Base-by-base conservation (phyloP, 23 red algal genomes). In the Porphyridium purpureum region DNA sequence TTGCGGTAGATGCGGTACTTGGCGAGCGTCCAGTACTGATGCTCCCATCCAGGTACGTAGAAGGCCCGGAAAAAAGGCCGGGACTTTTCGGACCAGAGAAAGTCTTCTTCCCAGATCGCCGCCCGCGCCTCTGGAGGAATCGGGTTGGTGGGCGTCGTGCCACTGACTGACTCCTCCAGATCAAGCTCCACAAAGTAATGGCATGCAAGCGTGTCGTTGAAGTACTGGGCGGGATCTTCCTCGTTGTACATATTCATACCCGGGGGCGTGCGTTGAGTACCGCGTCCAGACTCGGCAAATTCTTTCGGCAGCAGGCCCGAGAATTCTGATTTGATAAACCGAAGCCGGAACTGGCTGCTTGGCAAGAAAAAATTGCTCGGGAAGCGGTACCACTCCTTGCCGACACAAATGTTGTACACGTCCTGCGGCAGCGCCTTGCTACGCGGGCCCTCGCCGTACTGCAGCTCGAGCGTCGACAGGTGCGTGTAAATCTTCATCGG, bases 381-480 rank as follows among this genome's bases (percentile, higher is more conserved):
- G 63, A 84, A 94, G 11, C 77, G 69, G 54, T 94, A 78, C 88
- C 88, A 94, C 46, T 94, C 70, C 7, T 72, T 66, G 2, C 72
- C 88, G 2, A 94, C 62, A 32, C 88, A 94, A 7, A 94, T 26
- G 62, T 82, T 79, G 11, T 11, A 50, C 44, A 41, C 26, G 29
- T n/a, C n/a, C n/a, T n/a, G n/a, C n/a, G n/a, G n/a, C n/a, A n/a
- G n/a, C n/a, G n/a, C n/a, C n/a, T n/a, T n/a, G n/a, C n/a, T n/a
- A n/a, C n/a, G 27, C 9, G 8, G 35, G 4, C 27, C 7, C 29
- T 33, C 31, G 31, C 14, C 7, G 1, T 47, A 29, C 1, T 36
- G 11, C 31, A 35, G 11, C 24, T 62, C 57, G 35, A 7, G 35
- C 44, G 28, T 36, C 2, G 33, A 3, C 14, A 62, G 35, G 3